Evolutionary conservation across 352 stramenopile species (phyloP), one percentile per base, ranked within the genome.

Genomic region (Aphanomyces euteiches): DNA sequence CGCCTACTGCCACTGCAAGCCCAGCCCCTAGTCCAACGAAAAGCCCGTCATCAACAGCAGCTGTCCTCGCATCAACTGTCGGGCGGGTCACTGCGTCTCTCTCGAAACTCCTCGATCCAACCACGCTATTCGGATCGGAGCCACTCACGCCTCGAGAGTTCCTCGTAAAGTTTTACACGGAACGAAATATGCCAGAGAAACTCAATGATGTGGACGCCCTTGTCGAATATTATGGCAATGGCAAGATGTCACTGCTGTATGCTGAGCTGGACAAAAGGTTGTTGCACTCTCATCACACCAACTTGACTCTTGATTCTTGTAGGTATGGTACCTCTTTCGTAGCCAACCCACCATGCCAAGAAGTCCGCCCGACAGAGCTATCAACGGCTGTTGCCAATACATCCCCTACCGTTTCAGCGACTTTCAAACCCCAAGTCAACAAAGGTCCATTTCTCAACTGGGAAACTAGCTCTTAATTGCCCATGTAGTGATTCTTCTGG

Each of bases 151-250:
- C 75, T 10, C 72, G 70, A 34, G 84, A 90, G 58, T 92, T 92
- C 59, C 74, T 92, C 4, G 78, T 81, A 3, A 81, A 92, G 34
- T 92, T 92, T 19, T 92, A 92, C 77, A 89, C 82, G 10, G 77
- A 80, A 36, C 79, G 77, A 41, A 79, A 82, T 0, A 78, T 88
- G 1, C 72, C 77, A 19, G 79, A 92, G 65, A 92, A 92, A 59
- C 75, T 92, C 45, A 78, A 82, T 61, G 84, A 92, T 47, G 80
- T 92, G 37, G 80, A 90, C 28, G 78, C 79, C 3, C 73, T 92
- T 12, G 80, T 92, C 2, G 70, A 72, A 6, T 67, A 70, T 0
- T 92, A 89, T 48, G 75, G 74, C 5, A 76, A 86, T 34, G 76
- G 86, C 12, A 40, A 43, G 10, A 80, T 90, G 74, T 73, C 74